These are phyloP conservation scores for Circinella minor DNA, from an alignment of 371 early-diverging fungal species.

Conservation along the genomic window DNA sequence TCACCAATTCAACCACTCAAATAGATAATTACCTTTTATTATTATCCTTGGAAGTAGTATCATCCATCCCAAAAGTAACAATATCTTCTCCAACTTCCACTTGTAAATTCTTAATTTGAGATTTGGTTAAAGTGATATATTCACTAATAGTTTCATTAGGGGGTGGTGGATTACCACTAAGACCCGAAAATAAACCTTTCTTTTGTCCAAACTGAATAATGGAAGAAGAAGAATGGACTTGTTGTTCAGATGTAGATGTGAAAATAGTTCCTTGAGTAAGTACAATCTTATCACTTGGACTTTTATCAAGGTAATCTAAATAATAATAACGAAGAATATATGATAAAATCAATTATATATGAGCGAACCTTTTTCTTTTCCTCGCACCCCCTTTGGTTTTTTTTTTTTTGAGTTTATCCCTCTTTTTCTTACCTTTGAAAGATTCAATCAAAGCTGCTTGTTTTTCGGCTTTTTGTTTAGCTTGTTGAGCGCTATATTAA, in stretches of 20 bases:
- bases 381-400: too few relatives aligned
- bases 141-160: slow-evolving; percentile 2
- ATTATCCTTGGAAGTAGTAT: background rate
- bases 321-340: too few relatives aligned
- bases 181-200: slow-evolving; percentile 33
- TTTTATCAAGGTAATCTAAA: slow-evolving; percentile 9
- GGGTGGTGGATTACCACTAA: slow-evolving; percentile 26
- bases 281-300: slow-evolving; percentile 8
- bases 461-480: slow-evolving; percentile 34
- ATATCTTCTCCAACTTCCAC: slow-evolving; percentile 58
- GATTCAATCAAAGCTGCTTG: slow-evolving; percentile 28
- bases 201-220: slow-evolving; percentile 42
- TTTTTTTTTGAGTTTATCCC: background rate
- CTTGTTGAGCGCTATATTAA: slow-evolving; percentile 25
- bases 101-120: slow-evolving; percentile 38
- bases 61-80: slow-evolving; percentile 8
- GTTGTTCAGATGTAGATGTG: slow-evolving; percentile 11
- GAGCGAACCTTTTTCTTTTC: too few relatives aligned
- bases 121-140: slow-evolving; percentile 33
- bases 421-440: slow-evolving; percentile 26
- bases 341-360: too few relatives aligned
- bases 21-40: slow-evolving; percentile 1
- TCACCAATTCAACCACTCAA: too few relatives aligned
- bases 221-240: slow-evolving; percentile 18
- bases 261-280: slow-evolving; percentile 16